These are phyloP conservation scores for Gossypium australe DNA, from an alignment of 345 rosid species.

Conservation along the genomic window DNA sequence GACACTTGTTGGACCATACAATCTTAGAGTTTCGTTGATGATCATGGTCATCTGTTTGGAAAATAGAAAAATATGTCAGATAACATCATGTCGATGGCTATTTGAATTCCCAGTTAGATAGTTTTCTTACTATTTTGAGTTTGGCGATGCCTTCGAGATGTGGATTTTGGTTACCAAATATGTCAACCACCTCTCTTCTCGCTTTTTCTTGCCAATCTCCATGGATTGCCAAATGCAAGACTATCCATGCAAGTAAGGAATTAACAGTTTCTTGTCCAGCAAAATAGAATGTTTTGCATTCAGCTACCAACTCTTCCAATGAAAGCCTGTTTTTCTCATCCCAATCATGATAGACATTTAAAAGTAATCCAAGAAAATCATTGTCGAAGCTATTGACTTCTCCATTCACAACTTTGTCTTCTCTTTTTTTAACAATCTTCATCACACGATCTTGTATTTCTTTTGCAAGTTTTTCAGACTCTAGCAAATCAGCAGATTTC, in stretches of 20 bases:
- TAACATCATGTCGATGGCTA: not conserved
- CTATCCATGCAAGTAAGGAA: not conserved
- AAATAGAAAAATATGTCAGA: not conserved
- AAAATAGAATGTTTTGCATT: not conserved
- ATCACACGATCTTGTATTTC: not conserved
- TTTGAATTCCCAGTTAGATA: not conserved
- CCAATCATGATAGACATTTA: not conserved
- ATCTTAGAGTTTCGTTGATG: not conserved
- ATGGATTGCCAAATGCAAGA: not conserved
- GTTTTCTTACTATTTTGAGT: not conserved
- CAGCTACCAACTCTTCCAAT: not conserved
- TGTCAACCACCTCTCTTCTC: not conserved
- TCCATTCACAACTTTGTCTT: not conserved
- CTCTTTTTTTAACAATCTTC: not conserved
- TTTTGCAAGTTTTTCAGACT: not conserved
- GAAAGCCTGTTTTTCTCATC: not conserved
- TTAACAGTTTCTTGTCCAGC: not conserved
- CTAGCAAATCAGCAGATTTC: not conserved
- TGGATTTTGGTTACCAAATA: not conserved
- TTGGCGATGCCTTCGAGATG: not conserved
- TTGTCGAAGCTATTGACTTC: not conserved
- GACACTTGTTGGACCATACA: not conserved
- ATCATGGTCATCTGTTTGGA: not conserved
- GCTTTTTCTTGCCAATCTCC: not conserved
- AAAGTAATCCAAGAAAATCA: not conserved